These are phyloP conservation scores for Schrenkiella parvula DNA, from an alignment of 345 rosid genomes.

Conservation along the genomic window DNA sequence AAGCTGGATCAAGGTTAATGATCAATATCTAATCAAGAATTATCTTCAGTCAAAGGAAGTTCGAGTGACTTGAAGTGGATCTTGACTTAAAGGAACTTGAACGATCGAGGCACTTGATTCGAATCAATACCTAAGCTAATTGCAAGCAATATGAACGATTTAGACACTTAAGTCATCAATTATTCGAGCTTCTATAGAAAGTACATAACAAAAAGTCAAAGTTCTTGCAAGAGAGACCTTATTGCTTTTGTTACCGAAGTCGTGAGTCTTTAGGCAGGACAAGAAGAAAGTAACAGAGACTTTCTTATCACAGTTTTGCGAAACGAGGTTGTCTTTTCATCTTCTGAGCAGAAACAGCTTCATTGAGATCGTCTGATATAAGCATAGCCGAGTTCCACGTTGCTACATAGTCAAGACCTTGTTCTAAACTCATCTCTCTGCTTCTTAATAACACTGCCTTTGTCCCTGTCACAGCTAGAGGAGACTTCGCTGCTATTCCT, in stretches of 20 bases:
- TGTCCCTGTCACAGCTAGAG: constrained; percentile 71
- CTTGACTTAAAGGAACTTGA: not conserved
- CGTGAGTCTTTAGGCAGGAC: not conserved
- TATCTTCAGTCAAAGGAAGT: not conserved
- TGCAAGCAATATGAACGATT: no score
- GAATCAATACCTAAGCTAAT: not conserved
- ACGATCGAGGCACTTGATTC: not conserved
- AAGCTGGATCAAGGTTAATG: not conserved
- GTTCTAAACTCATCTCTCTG: constrained; percentile 68
- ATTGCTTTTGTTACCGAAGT: not conserved
- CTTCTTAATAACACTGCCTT: constrained; percentile 66
- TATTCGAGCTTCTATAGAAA: not conserved
- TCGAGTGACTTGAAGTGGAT: not conserved
- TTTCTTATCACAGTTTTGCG: constrained; percentile 52
- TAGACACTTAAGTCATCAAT: no score
- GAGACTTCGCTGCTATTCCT: constrained; percentile 76
- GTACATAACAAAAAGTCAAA: not conserved
- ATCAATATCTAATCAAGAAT: not conserved
- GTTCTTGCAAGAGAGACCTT: not conserved
- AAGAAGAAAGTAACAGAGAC: not conserved
- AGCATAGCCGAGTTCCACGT: constrained; percentile 89
- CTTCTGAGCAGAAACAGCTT: constrained; percentile 52
- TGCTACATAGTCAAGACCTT: constrained; percentile 82
- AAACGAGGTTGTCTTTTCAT: constrained; percentile 60
- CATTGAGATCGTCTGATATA: constrained; percentile 55